Evolutionary conservation across 495 filamentous ascomycete species (phyloP).

Genomic region (Ascobolus immersus): DNA sequence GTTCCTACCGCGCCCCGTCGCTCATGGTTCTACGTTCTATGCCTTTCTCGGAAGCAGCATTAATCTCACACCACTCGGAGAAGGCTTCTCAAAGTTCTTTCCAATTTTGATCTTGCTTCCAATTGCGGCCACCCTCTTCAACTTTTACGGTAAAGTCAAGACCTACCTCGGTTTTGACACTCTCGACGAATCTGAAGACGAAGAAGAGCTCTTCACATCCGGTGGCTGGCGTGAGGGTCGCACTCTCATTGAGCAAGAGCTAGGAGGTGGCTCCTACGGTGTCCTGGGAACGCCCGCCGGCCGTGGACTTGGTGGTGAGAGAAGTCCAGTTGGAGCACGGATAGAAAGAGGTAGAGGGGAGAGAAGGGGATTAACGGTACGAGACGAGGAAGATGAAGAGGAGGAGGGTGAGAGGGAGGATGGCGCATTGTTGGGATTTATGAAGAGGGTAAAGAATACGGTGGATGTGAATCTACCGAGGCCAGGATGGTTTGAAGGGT

Average conservation of each 20-base stretch:
- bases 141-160: constrained; percentile 61
- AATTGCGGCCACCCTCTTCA: constrained; percentile 57
- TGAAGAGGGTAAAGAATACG: too few species aligned
- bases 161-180: constrained; percentile 52
- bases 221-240: constrained; percentile 79
- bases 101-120: constrained; percentile 67
- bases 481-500: too few species aligned
- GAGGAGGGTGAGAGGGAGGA: too few species aligned
- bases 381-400: too few species aligned
- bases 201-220: constrained; percentile 36
- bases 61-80: constrained; percentile 57
- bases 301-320: too few species aligned
- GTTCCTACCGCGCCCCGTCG: constrained; percentile 45
- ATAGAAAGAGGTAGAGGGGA: too few species aligned
- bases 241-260: constrained; percentile 76
- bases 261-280: constrained; percentile 42
- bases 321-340: too few species aligned
- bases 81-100: constrained; percentile 68
- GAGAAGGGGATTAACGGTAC: too few species aligned
- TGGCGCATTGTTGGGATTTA: too few species aligned
- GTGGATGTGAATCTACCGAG: too few species aligned
- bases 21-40: constrained; percentile 48
- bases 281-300: too few species aligned
- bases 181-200: constrained; percentile 43
- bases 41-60: constrained; percentile 62